Base-by-base conservation (phyloP, 352 stramenopile genomes). In the Phytophthora sansomeana region DNA sequence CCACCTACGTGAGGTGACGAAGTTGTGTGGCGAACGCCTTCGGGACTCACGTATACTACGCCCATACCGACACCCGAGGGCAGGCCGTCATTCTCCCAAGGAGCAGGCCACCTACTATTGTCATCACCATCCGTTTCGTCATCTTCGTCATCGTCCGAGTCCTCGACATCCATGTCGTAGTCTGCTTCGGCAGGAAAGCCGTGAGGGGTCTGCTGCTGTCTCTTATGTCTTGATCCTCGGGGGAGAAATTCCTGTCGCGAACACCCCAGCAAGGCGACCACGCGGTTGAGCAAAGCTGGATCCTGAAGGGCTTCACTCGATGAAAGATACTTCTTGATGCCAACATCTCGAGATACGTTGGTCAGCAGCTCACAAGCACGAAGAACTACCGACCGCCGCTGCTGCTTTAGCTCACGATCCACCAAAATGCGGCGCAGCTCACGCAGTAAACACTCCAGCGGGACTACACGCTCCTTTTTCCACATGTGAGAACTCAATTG, bases 1-100 rank as follows among this genome's bases (percentile, higher is more conserved):
- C 69, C 69, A 13, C 57, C 59, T 8, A 74, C 60, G 39, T 74
- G 59, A 47, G 59, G 55, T 5, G 64, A 74, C 1, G 77, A 80
- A 6, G 68, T 72, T 1, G 69, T 76, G 47, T 78, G 84, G n/a
- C 82, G 78, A 24, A 82, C 83, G 13, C 83, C 87, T 35, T 91
- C 82, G 0, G 80, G 74, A 41, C 79, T 91, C 16, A 90, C 83
- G 60, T 91, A 93, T 35, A 95, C 85, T 26, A 93, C 78, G 36
- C 87, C 87, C 79, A 95, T 91, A 35, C 84, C 84, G 6, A 91
- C 65, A 19, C 84, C 81, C 3, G 81, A 91, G 1, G 83, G 77
- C 19, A 88, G 63, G 5, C 82, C 82, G 33, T 93, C 81, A 63
- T 77, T 93, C 44, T 94, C 85, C 85, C 85, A 94, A 6, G 85